Evolutionary conservation across 73 alveolate species (phyloP).

Genomic region (Effrenium voratum): DNA sequence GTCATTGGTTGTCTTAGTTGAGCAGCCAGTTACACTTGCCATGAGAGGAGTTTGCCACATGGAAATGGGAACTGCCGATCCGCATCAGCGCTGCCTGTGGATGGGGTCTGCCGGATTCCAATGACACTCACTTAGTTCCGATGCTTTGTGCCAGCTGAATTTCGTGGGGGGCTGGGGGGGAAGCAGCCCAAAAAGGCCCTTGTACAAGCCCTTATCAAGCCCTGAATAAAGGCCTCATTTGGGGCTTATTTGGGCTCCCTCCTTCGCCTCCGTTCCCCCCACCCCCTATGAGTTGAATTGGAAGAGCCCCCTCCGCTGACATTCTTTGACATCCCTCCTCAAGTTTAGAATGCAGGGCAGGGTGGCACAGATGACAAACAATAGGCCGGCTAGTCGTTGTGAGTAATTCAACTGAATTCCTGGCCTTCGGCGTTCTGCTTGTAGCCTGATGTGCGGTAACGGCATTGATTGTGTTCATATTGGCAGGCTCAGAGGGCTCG

Average conservation of each 20-base stretch:
- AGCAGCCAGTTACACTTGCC: not conserved
- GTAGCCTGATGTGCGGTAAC: too few relatives aligned
- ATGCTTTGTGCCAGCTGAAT: too few relatives aligned
- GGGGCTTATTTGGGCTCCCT: too few relatives aligned
- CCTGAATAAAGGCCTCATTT: too few relatives aligned
- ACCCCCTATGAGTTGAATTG: too few relatives aligned
- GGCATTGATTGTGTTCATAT: not conserved
- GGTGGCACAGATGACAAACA: not conserved
- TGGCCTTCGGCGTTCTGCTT: too few relatives aligned
- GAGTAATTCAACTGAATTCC: too few relatives aligned
- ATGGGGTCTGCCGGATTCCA: conserved; percentile 92
- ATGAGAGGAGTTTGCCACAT: conserved; percentile 65
- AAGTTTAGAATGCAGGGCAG: not conserved
- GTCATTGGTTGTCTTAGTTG: not conserved
- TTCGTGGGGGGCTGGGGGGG: too few relatives aligned
- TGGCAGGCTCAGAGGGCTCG: not conserved
- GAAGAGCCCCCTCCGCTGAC: too few relatives aligned
- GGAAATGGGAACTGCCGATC: conserved; percentile 89
- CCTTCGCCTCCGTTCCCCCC: not conserved
- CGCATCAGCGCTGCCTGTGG: conserved; percentile 72
- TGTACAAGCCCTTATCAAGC: too few relatives aligned
- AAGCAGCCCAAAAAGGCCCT: too few relatives aligned
- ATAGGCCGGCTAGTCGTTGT: too few relatives aligned
- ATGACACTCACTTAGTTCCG: conserved; percentile 31
- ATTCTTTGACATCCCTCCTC: not conserved